Evolutionary conservation across 2,329 filamentous ascomycete species (phyloP), one percentile per base, ranked within the genome.

Genomic region (Cryphonectria japonica): DNA sequence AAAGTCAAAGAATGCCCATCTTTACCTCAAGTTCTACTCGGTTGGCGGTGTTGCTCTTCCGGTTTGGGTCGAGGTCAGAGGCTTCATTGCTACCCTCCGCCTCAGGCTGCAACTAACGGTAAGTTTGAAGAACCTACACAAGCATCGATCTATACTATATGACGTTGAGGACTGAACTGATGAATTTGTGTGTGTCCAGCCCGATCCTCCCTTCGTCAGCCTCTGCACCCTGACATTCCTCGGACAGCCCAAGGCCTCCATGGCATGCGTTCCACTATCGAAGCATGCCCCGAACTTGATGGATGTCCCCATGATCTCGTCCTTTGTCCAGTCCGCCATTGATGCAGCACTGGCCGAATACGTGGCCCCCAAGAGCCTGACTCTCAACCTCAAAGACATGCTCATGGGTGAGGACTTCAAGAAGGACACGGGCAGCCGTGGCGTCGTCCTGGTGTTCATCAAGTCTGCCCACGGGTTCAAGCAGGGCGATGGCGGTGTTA

Each of bases 361-460:
- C 74, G 92, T 94, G 0, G 92, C 92, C 0, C 92, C 92, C 0
- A 93, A 93, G 81, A 92, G 89, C 69, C 80, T 93, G 67, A 93
- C 92, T 0, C 82, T 94, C 7, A 89, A 94, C 77, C 82, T 94
- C 46, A 92, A 93, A 78, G 91, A 93, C 72, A 93, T 93, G 89
- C 85, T 94, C 16, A 86, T 92, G 9, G 92, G 92, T 4, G 91
- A 93, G 71, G 92, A 94, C 75, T 93, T 92, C 82, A 94, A 93
- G 79, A 93, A 93, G 77, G 91, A 94, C 73, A 93, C 91, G 0
- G 80, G 81, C 41, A 85, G 88, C 2, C 84, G 87, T 43, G 92
- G 92, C 26, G 85, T 93, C 1, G 77, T 94, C 1, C 85, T 91
- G 73, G 85, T 93, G 13, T 86, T 86, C 60, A 90, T 94, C 77